Percentiles rank a stretch among this genome's conserved stretches.
Evolutionary conservation across 495 filamentous ascomycete genomes (phyloP).

Genomic region (Viridothelium virens): DNA sequence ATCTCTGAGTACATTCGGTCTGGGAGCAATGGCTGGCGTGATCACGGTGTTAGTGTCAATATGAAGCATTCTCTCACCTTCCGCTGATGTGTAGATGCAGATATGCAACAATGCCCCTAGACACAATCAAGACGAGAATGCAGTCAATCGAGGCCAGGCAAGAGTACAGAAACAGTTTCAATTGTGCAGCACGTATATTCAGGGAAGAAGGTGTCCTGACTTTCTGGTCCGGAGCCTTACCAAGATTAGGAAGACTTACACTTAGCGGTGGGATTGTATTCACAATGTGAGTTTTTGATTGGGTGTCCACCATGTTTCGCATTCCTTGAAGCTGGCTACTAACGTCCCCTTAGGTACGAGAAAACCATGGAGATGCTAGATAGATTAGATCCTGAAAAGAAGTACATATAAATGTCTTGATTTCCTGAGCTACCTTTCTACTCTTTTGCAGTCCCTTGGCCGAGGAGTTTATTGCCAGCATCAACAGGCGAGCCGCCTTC

Average conservation of each 20-base stretch:
- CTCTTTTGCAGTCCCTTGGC: not conserved
- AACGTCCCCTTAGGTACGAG: slow-evolving; percentile 60
- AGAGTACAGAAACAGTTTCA: slow-evolving; percentile 81
- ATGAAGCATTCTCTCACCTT: not conserved
- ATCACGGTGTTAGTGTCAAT: slow-evolving; percentile 73
- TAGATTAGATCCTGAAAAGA: slow-evolving; percentile 69
- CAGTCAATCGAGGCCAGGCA: slow-evolving; percentile 84
- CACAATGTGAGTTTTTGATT: slow-evolving; percentile 59
- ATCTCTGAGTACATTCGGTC: slow-evolving; percentile 77
- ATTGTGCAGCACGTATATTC: slow-evolving; percentile 75
- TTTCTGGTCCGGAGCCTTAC: slow-evolving; percentile 90
- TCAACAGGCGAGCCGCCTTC: no score
- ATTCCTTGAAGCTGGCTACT: not conserved
- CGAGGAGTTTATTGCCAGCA: no score
- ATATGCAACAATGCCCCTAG: slow-evolving; percentile 75
- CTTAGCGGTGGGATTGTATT: slow-evolving; percentile 93
- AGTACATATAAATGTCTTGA: slow-evolving; percentile 56
- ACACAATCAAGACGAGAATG: slow-evolving; percentile 96
- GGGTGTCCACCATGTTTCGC: no score
- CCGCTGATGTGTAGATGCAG: slow-evolving; percentile 26
- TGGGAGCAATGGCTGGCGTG: slow-evolving; percentile 80
- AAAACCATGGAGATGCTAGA: slow-evolving; percentile 90
- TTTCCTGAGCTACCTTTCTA: not conserved
- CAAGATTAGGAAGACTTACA: slow-evolving; percentile 73
- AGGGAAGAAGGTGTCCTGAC: slow-evolving; percentile 83